Percentiles rank a stretch among this genome's conserved stretches.
Conservation (phyloP, 1,284 basidiomycete species). For the Ceratobasidium sp. region DNA sequence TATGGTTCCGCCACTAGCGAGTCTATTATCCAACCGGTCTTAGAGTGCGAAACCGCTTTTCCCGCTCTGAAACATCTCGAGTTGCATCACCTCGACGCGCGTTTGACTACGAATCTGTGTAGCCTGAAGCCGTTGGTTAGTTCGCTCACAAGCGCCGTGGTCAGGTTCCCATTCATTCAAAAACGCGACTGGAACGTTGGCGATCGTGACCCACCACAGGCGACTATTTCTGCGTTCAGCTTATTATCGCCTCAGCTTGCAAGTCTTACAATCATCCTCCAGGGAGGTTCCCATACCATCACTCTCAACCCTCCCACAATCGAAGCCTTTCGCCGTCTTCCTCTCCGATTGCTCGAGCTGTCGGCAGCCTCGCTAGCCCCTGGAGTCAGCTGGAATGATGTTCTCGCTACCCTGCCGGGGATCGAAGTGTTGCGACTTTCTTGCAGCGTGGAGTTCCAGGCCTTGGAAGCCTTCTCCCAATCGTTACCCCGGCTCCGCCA, state of each 20-base stretch:
- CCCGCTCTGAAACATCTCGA: background rate
- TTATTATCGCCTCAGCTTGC: background rate
- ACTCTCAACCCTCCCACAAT: background rate
- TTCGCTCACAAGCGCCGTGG: background rate
- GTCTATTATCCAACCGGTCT: background rate
- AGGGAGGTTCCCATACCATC: background rate
- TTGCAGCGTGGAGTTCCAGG: background rate
- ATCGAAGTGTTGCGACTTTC: background rate
- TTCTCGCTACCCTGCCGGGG: background rate
- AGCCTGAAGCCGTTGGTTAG: background rate
- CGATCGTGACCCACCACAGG: background rate
- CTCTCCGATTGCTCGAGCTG: background rate
- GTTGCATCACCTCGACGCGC: background rate
- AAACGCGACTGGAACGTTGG: background rate
- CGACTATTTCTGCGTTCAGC: background rate
- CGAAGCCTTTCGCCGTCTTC: background rate
- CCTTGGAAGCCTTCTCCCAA: background rate
- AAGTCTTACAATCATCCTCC: background rate
- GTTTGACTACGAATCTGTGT: background rate
- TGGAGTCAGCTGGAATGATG: background rate
- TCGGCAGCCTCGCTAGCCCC: background rate
- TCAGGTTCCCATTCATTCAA: background rate
- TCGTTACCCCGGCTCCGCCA: background rate
- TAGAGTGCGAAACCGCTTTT: background rate
- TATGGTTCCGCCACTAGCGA: background rate